phyloP scores from a whole-genome alignment of 2,329 filamentous ascomycete species.

The Apiospora rasikravindrae region DNA sequence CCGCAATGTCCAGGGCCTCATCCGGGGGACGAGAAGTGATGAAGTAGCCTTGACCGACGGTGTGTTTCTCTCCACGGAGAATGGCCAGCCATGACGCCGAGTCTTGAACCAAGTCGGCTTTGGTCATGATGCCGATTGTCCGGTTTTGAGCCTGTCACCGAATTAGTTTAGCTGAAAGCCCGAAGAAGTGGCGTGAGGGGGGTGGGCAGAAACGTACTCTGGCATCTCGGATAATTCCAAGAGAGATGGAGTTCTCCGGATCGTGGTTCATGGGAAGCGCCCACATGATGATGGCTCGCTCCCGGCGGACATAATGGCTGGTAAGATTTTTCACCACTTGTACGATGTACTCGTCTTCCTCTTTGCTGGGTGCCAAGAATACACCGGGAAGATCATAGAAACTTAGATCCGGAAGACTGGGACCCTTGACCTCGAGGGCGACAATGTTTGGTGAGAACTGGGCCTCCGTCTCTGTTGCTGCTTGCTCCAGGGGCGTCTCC shows the following conservation, averaged over 20 bases:
- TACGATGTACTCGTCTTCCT: constrained; percentile 71
- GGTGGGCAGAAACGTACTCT: constrained; percentile 45
- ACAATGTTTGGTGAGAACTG: constrained; percentile 86
- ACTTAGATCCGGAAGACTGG: constrained; percentile 72
- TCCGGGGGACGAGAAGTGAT: constrained; percentile 71
- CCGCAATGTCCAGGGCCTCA: constrained; percentile 58
- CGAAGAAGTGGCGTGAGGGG: not conserved
- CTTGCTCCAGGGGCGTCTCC: constrained; percentile 43
- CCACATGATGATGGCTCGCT: constrained; percentile 77
- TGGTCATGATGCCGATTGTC: constrained; percentile 81
- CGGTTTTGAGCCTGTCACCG: constrained; percentile 40
- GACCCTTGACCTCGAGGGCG: constrained; percentile 74
- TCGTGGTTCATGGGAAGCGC: constrained; percentile 81
- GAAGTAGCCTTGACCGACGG: constrained; percentile 77
- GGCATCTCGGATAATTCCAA: constrained; percentile 64
- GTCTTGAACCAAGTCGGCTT: constrained; percentile 72
- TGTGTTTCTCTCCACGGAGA: constrained; percentile 65
- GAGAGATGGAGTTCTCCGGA: constrained; percentile 74
- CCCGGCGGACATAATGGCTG: constrained; percentile 69
- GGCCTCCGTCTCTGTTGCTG: constrained; percentile 54
- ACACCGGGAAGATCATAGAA: constrained; percentile 89
- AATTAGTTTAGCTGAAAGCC: constrained; percentile 31
- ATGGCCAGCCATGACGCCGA: constrained; percentile 66
- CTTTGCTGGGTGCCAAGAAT: constrained; percentile 71
- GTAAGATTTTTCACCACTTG: constrained; percentile 75